Evolutionary conservation across 108 stramenopile genomes (phyloP).

Genomic region (Cylindrotheca fusiformis): DNA sequence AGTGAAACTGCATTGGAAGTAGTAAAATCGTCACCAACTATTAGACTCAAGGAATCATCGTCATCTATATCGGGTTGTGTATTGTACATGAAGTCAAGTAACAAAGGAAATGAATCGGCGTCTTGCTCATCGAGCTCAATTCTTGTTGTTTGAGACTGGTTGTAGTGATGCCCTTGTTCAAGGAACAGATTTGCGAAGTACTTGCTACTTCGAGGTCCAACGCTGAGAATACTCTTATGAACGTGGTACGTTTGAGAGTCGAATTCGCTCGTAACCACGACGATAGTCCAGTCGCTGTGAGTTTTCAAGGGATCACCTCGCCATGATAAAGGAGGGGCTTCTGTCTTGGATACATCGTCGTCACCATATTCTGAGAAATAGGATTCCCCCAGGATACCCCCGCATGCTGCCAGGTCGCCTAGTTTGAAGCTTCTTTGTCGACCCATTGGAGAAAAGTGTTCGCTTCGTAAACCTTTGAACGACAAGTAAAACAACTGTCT

Average conservation of each 20-base stretch:
- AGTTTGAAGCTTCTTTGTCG: background rate
- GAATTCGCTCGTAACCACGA: conserved; percentile 38
- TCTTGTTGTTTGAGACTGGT: conserved; percentile 28
- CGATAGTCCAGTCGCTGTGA: conserved; percentile 42
- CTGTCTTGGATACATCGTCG: conserved; percentile 21
- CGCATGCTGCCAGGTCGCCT: conserved; percentile 12
- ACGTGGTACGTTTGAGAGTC: conserved; percentile 42
- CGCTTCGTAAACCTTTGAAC: too few species aligned
- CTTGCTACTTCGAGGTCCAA: conserved; percentile 27
- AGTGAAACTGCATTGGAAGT: conserved; percentile 40
- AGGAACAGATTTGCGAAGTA: conserved; percentile 36
- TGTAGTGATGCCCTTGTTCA: conserved; percentile 10
- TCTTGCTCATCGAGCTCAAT: conserved; percentile 46
- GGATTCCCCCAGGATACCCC: conserved; percentile 21
- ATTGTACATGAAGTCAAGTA: conserved; percentile 50
- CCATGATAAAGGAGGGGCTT: conserved; percentile 26
- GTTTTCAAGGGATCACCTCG: conserved; percentile 34
- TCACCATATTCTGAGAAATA: conserved; percentile 23
- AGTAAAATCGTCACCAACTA: conserved; percentile 24
- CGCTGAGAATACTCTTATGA: conserved; percentile 35
- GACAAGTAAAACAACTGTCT: too few species aligned
- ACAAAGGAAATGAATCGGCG: conserved; percentile 36
- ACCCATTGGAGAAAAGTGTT: too few species aligned
- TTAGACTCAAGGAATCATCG: conserved; percentile 24
- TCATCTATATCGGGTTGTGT: conserved; percentile 5